phyloP scores from a whole-genome alignment of 495 filamentous ascomycete species.

The Penicillium waksmanii region DNA sequence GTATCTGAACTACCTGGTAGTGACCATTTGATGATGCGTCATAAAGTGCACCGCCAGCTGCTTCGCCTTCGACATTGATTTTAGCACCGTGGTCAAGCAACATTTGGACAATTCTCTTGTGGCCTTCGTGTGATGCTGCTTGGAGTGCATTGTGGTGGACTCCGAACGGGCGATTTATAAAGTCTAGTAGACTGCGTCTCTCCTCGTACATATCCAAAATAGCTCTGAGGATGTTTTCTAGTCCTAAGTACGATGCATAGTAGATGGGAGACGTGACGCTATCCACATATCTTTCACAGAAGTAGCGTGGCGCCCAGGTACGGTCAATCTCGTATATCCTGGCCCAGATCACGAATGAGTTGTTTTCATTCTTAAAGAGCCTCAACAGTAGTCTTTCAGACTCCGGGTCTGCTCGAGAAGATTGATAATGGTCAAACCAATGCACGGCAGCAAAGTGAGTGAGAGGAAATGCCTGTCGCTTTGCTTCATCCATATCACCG shows the following conservation, averaged over 20 bases:
- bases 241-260: conserved; percentile 12
- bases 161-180: conserved; percentile 16
- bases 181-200: background rate
- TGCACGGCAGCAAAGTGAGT: conserved; percentile 31
- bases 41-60: no score
- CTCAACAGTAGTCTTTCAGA: conserved; percentile 9
- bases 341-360: conserved; percentile 7
- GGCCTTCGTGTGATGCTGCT: conserved; percentile 19
- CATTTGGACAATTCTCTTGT: conserved; percentile 24
- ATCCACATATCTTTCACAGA: background rate
- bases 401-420: background rate
- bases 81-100: conserved; percentile 29
- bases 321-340: conserved; percentile 12
- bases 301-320: background rate
- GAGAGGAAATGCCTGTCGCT: conserved; percentile 23
- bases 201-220: background rate
- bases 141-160: conserved; percentile 19
- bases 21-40: conserved; percentile 32
- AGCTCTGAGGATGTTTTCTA: conserved; percentile 4
- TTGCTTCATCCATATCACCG: background rate
- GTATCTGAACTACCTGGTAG: conserved; percentile 16
- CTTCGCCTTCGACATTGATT: background rate
- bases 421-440: conserved; percentile 30
- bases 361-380: conserved; percentile 14
- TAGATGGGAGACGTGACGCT: conserved; percentile 8